Conservation (phyloP, 2,329 filamentous ascomycete genomes). For the Fusarium concolor region DNA sequence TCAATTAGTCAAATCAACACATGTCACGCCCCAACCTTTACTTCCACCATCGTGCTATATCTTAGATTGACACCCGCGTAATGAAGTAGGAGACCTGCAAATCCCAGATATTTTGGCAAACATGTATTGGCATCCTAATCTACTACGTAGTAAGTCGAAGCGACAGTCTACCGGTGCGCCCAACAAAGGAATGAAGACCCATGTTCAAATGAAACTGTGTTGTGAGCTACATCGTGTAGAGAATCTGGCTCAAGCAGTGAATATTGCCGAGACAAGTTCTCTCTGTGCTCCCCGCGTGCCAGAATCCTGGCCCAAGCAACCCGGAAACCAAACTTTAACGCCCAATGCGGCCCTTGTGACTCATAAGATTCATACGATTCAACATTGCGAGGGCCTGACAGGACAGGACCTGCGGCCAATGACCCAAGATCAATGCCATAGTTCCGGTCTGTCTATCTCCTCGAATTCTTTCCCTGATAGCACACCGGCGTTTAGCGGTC, state of each 20-base stretch:
- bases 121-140: slow-evolving; percentile 9
- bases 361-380: slow-evolving; percentile 24
- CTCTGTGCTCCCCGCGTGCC: slow-evolving; percentile 29
- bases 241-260: slow-evolving; percentile 2
- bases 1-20: slow-evolving; percentile 16
- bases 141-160: not conserved
- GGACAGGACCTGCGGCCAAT: not conserved
- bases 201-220: slow-evolving; percentile 21
- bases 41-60: not conserved
- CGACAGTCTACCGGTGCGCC: slow-evolving; percentile 3
- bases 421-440: not conserved
- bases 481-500: slow-evolving; percentile 68
- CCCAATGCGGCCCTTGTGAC: slow-evolving; percentile 32
- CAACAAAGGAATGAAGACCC: slow-evolving; percentile 12
- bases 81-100: not conserved
- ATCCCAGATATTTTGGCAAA: not conserved
- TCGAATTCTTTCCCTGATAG: not conserved
- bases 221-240: slow-evolving; percentile 12
- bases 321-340: slow-evolving; percentile 42
- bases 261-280: slow-evolving; percentile 5
- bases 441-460: not conserved
- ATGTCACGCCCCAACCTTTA: not conserved
- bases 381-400: not conserved
- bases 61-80: not conserved
- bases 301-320: slow-evolving; percentile 37